Percentiles rank a stretch among this genome's conserved stretches.
Conservation (phyloP, 768 basidiomycete genomes). For the Tylopilus balloui region DNA sequence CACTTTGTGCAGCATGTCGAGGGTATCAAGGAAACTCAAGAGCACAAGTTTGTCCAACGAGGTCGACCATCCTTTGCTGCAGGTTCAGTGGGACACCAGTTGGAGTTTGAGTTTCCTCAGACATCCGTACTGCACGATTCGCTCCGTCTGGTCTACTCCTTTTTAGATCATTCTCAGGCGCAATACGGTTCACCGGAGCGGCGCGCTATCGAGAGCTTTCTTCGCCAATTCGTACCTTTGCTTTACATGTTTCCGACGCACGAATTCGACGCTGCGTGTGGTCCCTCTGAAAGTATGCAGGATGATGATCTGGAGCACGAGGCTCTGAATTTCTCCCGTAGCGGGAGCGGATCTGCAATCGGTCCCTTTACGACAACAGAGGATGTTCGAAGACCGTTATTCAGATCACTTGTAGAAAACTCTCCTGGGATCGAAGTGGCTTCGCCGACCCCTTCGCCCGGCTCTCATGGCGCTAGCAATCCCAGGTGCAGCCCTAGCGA, state of each 20-base stretch:
- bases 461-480: slow-evolving; percentile 2
- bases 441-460: slow-evolving; percentile 22
- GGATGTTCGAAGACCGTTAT: slow-evolving; percentile 76
- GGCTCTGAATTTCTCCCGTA: slow-evolving; percentile 11
- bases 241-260: slow-evolving; percentile 67
- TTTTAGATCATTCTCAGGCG: slow-evolving; percentile 81
- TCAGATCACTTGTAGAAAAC: slow-evolving; percentile 68
- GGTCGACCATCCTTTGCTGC: slow-evolving; percentile 36
- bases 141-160: slow-evolving; percentile 85
- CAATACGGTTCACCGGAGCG: slow-evolving; percentile 75
- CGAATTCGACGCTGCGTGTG: slow-evolving; percentile 63
- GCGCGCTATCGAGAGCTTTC: slow-evolving; percentile 76
- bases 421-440: slow-evolving; percentile 32
- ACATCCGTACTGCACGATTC: slow-evolving; percentile 79
- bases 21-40: slow-evolving; percentile 55
- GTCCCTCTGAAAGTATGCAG: slow-evolving; percentile 47
- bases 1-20: slow-evolving; percentile 81
- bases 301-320: slow-evolving; percentile 34
- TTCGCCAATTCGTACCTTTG: slow-evolving; percentile 78
- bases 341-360: slow-evolving; percentile 44
- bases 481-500: slow-evolving; percentile 34
- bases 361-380: slow-evolving; percentile 52
- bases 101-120: slow-evolving; percentile 76
- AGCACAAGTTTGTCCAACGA: slow-evolving; percentile 31
- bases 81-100: slow-evolving; percentile 60